phyloP scores from a whole-genome alignment of 306 rosid genomes.

The Alnus glutinosa region DNA sequence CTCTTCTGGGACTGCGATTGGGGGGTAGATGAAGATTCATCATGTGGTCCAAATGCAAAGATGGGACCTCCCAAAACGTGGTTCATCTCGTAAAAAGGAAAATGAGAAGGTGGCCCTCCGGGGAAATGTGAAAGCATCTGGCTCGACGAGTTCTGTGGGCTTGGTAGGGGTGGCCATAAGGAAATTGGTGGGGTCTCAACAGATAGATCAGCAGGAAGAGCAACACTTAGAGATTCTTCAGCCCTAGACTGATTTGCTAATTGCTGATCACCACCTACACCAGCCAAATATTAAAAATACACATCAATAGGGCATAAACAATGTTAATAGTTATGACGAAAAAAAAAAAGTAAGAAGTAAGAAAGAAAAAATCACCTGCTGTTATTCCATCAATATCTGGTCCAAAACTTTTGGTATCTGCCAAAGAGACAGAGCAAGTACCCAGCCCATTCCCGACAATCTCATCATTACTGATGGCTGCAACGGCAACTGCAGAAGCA shows the following conservation, averaged over 20 bases:
- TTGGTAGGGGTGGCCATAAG: conserved; percentile 75
- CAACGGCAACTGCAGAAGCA: conserved; percentile 97
- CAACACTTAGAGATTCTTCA: conserved; percentile 74
- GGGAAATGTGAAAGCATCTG: conserved; percentile 87
- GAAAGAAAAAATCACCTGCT: conserved; percentile 43
- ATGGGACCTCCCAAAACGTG: conserved; percentile 93
- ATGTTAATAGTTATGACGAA: conserved; percentile 5
- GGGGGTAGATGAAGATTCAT: conserved; percentile 67
- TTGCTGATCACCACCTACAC: conserved; percentile 62
- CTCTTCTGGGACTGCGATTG: conserved; percentile 71
- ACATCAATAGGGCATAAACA: not conserved
- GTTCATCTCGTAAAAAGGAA: conserved; percentile 94
- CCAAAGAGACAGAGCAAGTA: conserved; percentile 53
- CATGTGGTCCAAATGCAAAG: conserved; percentile 84
- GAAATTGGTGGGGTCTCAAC: conserved; percentile 89
- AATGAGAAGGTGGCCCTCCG: conserved; percentile 77
- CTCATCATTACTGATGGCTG: conserved; percentile 91
- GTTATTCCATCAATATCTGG: conserved; percentile 58
- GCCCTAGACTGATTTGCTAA: conserved; percentile 65
- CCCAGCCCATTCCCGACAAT: conserved; percentile 65
- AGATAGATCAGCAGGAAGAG: conserved; percentile 93
- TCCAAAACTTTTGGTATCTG: conserved; percentile 63
- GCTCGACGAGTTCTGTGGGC: conserved; percentile 70
- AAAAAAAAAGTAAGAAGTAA: not conserved
- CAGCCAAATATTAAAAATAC: conserved; percentile 39